Conservation (phyloP, 2,329 filamentous ascomycete genomes). For the Diaporthe ilicicola region DNA sequence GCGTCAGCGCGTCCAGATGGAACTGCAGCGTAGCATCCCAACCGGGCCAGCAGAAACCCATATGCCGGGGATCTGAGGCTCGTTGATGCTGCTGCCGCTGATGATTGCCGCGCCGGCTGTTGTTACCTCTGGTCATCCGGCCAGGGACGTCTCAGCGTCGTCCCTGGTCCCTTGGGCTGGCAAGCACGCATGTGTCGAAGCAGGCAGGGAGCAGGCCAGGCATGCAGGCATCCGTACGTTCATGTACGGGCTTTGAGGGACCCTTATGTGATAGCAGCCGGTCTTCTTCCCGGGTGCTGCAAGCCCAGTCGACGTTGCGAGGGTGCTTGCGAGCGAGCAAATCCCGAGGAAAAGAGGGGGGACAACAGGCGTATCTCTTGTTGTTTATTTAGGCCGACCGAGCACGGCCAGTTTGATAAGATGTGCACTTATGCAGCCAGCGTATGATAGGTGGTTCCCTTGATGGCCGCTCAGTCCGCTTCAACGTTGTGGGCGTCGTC, state of each 20-base stretch:
- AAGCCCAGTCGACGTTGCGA: not conserved
- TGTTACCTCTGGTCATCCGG: not conserved
- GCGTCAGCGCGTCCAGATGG: not conserved
- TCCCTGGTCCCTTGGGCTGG: not conserved
- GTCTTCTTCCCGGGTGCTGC: too few relatives aligned
- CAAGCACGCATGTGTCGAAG: not conserved
- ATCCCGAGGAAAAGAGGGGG: not conserved
- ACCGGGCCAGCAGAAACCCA: not conserved
- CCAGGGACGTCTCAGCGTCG: constrained; percentile 11
- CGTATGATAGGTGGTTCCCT: not conserved
- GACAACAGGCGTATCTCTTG: not conserved
- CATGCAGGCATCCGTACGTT: too few relatives aligned
- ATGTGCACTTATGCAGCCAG: not conserved
- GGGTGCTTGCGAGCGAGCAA: constrained; percentile 4
- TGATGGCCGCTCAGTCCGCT: not conserved
- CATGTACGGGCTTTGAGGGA: not conserved
- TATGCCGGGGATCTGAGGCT: not conserved
- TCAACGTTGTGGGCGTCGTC: not conserved
- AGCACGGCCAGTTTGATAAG: constrained; percentile 8
- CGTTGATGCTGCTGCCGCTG: not conserved
- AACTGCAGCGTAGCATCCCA: constrained; percentile 3
- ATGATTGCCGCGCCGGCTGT: not conserved
- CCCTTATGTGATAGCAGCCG: not conserved
- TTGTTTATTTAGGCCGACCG: too few relatives aligned
- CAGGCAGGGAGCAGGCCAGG: not conserved